Base-by-base conservation (phyloP, 2,329 filamentous ascomycete species). In the Clonostachys chloroleuca region DNA sequence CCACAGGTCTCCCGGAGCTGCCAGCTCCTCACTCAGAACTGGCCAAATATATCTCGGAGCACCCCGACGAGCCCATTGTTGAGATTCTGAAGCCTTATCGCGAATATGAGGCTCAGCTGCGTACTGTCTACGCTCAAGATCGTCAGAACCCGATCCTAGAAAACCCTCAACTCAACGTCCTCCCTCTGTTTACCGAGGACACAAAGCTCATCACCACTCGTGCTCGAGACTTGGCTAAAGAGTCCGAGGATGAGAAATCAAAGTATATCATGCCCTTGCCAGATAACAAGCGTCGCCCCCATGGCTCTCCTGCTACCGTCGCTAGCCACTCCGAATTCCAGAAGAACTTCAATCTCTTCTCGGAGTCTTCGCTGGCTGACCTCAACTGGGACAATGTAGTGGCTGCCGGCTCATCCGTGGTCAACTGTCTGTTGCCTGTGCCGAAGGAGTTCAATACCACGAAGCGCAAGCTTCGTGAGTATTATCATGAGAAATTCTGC, bases 301-400 rank as follows among this genome's bases (percentile, higher is more conserved):
- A 81, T 59, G 84, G 80, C 6, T 78, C 83, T 2, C 80, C 80
- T 4, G 89, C 89, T 4, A 77, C 87, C 5, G 88, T 92, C 1
- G 61, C 74, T 20, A 77, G 77, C 12, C 60, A 94, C 42, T 74
- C 79, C 43, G 83, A 89, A 33, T 95, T 94, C 56, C 82, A 84
- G 60, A 78, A 80, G 43, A 92, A 94, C 65, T 92, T 95, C 66
- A 80, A 80, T 49, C 62, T 95, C 49, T 95, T 95, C 60, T 90
- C 86, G 2, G 90, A 95, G 65, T 86, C 81, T 2, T 84, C 87
- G 0, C 70, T 95, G 30, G 74, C 75, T 33, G 89, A 92, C 43
- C 62, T 95, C 54, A 81, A 92, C 60, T 95, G 89, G 89, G 81
- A 67, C 59, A 94, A 94, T 60, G 81, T 95, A 14, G 83, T 94